Percentiles rank a stretch among this genome's conserved stretches.
Conservation (phyloP, 2,329 filamentous ascomycete genomes). For the Phialocephala sp. region DNA sequence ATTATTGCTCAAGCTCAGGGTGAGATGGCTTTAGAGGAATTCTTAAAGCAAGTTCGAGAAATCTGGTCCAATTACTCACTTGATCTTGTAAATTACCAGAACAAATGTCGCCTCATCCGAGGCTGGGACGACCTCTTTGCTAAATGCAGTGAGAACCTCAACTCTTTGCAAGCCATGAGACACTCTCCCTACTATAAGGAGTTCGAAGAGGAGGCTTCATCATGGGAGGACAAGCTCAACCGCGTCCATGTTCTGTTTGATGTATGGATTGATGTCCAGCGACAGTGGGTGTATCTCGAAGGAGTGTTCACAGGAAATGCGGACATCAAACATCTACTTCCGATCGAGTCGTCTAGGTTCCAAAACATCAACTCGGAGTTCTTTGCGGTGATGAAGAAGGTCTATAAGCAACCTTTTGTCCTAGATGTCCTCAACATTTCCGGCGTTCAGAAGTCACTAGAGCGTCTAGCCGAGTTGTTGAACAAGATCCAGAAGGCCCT, state of each 20-base stretch:
- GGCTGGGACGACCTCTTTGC: slow-evolving; percentile 98
- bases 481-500: slow-evolving; percentile 99
- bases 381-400: slow-evolving; percentile 99
- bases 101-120: slow-evolving; percentile 94
- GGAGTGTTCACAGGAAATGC: slow-evolving; percentile 98
- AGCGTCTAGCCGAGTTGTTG: slow-evolving; percentile 92
- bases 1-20: slow-evolving; percentile 96
- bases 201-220: slow-evolving; percentile 95
- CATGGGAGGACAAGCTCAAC: slow-evolving; percentile 98
- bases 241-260: slow-evolving; percentile 97
- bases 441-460: slow-evolving; percentile 93
- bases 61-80: slow-evolving; percentile 95
- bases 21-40: slow-evolving; percentile 98
- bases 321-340: slow-evolving; percentile 97
- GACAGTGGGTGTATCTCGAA: slow-evolving; percentile 99
- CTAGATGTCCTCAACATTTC: slow-evolving; percentile 95
- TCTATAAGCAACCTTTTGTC: slow-evolving; percentile 94
- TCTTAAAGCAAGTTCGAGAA: slow-evolving; percentile 93
- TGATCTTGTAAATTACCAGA: slow-evolving; percentile 96
- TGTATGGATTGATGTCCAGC: slow-evolving; percentile 99
- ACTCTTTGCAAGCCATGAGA: slow-evolving; percentile 97
- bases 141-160: slow-evolving; percentile 97
- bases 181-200: slow-evolving; percentile 99
- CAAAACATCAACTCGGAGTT: slow-evolving; percentile 99
- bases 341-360: slow-evolving; percentile 95